phyloP scores from a whole-genome alignment of 805 yeast genomes.

The Isabelozyma heimii region DNA sequence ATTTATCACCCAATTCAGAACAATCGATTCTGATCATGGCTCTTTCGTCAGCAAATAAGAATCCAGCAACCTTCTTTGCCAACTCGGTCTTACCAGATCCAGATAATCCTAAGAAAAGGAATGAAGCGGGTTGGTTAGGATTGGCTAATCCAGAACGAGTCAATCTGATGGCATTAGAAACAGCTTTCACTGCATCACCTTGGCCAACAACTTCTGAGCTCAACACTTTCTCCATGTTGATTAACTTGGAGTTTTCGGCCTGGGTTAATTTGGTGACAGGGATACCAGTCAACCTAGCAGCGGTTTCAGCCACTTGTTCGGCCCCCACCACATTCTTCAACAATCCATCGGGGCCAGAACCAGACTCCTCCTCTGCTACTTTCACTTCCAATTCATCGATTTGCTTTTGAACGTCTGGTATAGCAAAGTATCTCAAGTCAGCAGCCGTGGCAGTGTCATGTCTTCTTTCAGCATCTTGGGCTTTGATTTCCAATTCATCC shows the following conservation, averaged over 20 bases:
- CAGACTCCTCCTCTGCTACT: slow-evolving; percentile 73
- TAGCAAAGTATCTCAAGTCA: slow-evolving; percentile 94
- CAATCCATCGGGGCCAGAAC: slow-evolving; percentile 59
- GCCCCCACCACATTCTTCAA: slow-evolving; percentile 88
- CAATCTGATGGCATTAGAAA: slow-evolving; percentile 89
- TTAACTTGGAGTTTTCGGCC: slow-evolving; percentile 90
- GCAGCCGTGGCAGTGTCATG: slow-evolving; percentile 94
- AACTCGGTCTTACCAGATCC: slow-evolving; percentile 99
- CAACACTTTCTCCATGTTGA: slow-evolving; percentile 89
- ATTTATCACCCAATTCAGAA: slow-evolving; percentile 92
- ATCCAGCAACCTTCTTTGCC: slow-evolving; percentile 95
- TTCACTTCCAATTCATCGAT: slow-evolving; percentile 72
- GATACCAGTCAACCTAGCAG: slow-evolving; percentile 94
- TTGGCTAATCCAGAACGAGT: slow-evolving; percentile 93
- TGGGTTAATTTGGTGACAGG: slow-evolving; percentile 94
- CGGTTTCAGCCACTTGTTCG: slow-evolving; percentile 94
- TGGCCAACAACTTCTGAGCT: slow-evolving; percentile 90
- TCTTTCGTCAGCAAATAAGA: slow-evolving; percentile 91
- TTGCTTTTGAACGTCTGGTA: slow-evolving; percentile 82
- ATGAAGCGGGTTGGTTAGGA: slow-evolving; percentile 95
- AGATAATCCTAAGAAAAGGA: slow-evolving; percentile 89
- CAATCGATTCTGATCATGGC: slow-evolving; percentile 98
- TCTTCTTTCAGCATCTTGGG: slow-evolving; percentile 95
- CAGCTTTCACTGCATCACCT: slow-evolving; percentile 93
- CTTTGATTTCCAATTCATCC: slow-evolving; percentile 90